These are phyloP conservation scores for Termitomyces sp. DNA, from an alignment of 768 basidiomycete species.

Conservation along the genomic window DNA sequence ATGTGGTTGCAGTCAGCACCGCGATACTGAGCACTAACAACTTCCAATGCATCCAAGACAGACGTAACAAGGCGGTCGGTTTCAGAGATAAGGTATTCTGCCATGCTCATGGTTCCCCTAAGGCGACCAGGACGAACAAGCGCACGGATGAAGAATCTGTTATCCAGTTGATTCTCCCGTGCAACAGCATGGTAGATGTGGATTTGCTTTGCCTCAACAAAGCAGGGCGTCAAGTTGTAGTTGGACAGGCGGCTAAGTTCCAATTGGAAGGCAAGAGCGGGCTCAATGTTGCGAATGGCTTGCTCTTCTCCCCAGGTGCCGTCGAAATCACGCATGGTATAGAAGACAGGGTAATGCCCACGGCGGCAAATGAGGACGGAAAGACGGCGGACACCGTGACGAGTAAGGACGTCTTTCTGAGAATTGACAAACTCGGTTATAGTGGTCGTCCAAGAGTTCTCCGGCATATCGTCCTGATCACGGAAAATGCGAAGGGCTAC, in stretches of 20 bases:
- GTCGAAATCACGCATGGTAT: slow-evolving; percentile 76
- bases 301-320: slow-evolving; percentile 89
- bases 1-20: slow-evolving; percentile 98
- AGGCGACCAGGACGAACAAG: slow-evolving; percentile 94
- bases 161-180: slow-evolving; percentile 95
- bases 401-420: slow-evolving; percentile 53
- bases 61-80: slow-evolving; percentile 94
- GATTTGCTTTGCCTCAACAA: slow-evolving; percentile 95
- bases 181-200: slow-evolving; percentile 97
- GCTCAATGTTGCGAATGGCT: slow-evolving; percentile 97
- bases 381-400: slow-evolving; percentile 86
- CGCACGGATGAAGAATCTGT: slow-evolving; percentile 96
- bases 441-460: slow-evolving; percentile 73
- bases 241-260: slow-evolving; percentile 95
- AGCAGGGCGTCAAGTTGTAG: slow-evolving; percentile 95
- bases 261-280: slow-evolving; percentile 95
- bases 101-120: slow-evolving; percentile 86
- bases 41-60: slow-evolving; percentile 92
- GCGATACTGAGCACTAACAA: slow-evolving; percentile 85
- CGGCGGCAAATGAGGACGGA: slow-evolving; percentile 90
- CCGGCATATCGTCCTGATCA: slow-evolving; percentile 70
- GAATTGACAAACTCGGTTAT: slow-evolving; percentile 73
- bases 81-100: slow-evolving; percentile 98
- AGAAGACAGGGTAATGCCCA: slow-evolving; percentile 92
- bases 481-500: slow-evolving; percentile 88